Evolutionary conservation across 495 filamentous ascomycete species (phyloP), one percentile per base, ranked within the genome.

Genomic region (Tuber aestivum): DNA sequence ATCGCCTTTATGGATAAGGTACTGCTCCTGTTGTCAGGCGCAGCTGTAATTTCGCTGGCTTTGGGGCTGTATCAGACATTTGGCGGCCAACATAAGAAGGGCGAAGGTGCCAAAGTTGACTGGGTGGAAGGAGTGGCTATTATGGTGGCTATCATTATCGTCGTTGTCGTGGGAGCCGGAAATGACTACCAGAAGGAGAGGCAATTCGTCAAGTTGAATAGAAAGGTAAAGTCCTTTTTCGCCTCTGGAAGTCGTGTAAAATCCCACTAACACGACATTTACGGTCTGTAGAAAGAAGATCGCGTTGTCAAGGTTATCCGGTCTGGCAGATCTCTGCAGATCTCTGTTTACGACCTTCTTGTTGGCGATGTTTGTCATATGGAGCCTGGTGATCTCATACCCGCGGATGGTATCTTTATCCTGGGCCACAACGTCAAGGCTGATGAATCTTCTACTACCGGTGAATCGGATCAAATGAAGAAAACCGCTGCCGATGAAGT

Each of bases 381-480:
- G 41, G 93, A 96, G 82, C 91, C 93, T n/a, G 94, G 94, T 75
- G 94, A 97, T 81, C 87, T 97, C 81, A 88, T 97, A 74, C 92
- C 92, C 0, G 92, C 92, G 0, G 92, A 94, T 80, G 92, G 92
- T n/a, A 87, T 94, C 72, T 89, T 91, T 73, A 92, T 94, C 75
- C 86, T 86, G 16, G 90, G 91, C 16, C 89, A 93, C 82, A 89
- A 91, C 82, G 81, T 94, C 70, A 92, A 90, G 78, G 94, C 91
- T 76, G 92, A 94, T 78, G 92, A 94, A 83, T 93, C 91, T 56
- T 92, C 91, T 4, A 88, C 90, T 0, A 93, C 91, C n/a, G 91
- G 91, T 74, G 91, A 93, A 83, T 92, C 91, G 1, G 90, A 92
- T 70, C 83, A 90, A 21, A 85, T 92, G 72, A 87, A 86, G 69